phyloP scores from a whole-genome alignment of 768 basidiomycete species.

The Tylopilus plumbeoviolaceoides region DNA sequence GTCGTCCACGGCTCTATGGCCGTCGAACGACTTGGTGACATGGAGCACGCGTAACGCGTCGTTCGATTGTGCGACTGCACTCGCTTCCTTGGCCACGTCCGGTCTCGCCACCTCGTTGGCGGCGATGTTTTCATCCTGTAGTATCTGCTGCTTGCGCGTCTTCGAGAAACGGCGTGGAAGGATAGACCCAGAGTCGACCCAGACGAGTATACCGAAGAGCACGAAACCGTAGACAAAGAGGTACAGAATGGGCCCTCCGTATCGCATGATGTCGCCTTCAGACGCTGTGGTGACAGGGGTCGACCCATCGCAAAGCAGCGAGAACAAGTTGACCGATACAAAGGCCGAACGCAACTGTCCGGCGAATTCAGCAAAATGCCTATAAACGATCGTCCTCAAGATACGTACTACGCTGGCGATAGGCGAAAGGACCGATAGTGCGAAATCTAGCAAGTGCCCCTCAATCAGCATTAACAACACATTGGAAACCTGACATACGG shows the following conservation, averaged over 20 bases:
- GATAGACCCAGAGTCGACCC: slow-evolving; percentile 66
- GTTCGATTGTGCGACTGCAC: slow-evolving; percentile 40
- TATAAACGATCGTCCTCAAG: background rate
- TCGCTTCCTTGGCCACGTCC: slow-evolving; percentile 56
- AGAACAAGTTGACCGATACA: slow-evolving; percentile 77
- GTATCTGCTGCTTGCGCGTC: slow-evolving; percentile 13
- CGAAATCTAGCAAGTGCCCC: slow-evolving; percentile 44
- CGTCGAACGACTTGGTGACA: slow-evolving; percentile 57
- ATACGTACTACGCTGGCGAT: slow-evolving; percentile 61
- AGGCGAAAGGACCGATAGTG: slow-evolving; percentile 64
- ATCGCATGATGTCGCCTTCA: slow-evolving; percentile 53
- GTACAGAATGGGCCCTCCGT: slow-evolving; percentile 73
- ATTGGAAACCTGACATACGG: slow-evolving; percentile 32
- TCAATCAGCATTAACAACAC: background rate
- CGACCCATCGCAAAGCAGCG: slow-evolving; percentile 61
- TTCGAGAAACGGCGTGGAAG: slow-evolving; percentile 37
- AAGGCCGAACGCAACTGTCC: slow-evolving; percentile 60
- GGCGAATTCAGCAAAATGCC: background rate
- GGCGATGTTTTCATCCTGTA: slow-evolving; percentile 10
- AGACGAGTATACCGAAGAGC: slow-evolving; percentile 62
- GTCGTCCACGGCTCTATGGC: slow-evolving; percentile 62
- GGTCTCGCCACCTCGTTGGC: slow-evolving; percentile 26
- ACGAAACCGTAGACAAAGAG: slow-evolving; percentile 57
- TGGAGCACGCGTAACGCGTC: slow-evolving; percentile 61
- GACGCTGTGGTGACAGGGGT: slow-evolving; percentile 39